These are phyloP conservation scores for Neopestalotiopsis rosae DNA, from an alignment of 2,329 filamentous ascomycete species.

Conservation along the genomic window DNA sequence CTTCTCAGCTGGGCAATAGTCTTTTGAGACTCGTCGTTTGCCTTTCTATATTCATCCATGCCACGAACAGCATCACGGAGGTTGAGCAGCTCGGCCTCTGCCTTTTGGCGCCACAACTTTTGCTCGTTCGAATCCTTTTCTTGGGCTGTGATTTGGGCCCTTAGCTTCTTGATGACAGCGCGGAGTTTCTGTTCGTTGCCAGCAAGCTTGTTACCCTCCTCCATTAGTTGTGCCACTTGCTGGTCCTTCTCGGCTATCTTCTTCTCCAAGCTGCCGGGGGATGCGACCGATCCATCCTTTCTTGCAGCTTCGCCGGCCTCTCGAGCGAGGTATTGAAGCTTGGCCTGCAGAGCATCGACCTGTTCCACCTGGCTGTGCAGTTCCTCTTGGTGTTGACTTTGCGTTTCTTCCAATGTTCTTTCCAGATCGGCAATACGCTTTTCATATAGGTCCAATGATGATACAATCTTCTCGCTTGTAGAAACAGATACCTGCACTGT, in stretches of 20 bases:
- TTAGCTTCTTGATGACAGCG: conserved; percentile 81
- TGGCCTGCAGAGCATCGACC: conserved; percentile 90
- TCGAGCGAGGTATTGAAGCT: conserved; percentile 85
- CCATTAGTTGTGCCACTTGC: conserved; percentile 86
- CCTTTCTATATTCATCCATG: conserved; percentile 61
- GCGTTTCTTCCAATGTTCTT: conserved; percentile 41
- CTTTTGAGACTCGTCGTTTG: conserved; percentile 45
- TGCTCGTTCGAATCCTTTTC: conserved; percentile 69
- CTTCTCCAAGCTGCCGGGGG: conserved; percentile 71
- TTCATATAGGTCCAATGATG: conserved; percentile 43
- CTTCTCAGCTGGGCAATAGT: conserved; percentile 34
- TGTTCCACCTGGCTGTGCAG: conserved; percentile 83
- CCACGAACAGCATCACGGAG: conserved; percentile 54
- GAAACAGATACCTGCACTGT: conserved; percentile 17
- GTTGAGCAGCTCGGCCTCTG: conserved; percentile 53
- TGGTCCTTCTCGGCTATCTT: conserved; percentile 89
- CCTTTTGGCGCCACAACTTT: conserved; percentile 64
- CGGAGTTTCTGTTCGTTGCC: conserved; percentile 86
- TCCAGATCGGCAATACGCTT: conserved; percentile 44
- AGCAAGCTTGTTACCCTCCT: conserved; percentile 89
- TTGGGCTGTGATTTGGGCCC: conserved; percentile 66
- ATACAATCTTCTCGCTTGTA: conserved; percentile 21
- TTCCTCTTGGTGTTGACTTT: conserved; percentile 76
- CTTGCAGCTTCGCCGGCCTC: conserved; percentile 79
- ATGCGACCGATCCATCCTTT: conserved; percentile 66